These are phyloP conservation scores for Penicillium coffeae DNA, from an alignment of 495 filamentous ascomycete species.

Conservation along the genomic window DNA sequence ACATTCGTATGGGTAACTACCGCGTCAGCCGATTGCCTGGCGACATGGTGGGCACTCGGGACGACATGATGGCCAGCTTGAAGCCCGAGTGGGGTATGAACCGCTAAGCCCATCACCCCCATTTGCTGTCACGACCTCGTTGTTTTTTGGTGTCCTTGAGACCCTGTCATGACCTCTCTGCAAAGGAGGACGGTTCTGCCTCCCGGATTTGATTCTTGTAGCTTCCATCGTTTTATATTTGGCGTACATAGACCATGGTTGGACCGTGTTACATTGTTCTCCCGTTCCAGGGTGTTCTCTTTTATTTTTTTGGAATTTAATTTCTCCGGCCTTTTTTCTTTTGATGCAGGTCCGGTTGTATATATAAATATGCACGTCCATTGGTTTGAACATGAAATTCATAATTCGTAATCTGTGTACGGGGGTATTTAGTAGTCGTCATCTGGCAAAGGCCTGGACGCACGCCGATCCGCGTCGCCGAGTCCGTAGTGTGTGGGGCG, in stretches of 20 bases:
- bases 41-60: slow-evolving; percentile 76
- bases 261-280: background rate
- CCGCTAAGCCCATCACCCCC: slow-evolving; percentile 5
- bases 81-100: slow-evolving; percentile 75
- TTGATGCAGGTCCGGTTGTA: background rate
- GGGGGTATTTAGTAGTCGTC: too few species aligned
- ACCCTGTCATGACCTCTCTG: slow-evolving; percentile 30
- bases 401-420: too few species aligned
- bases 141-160: slow-evolving; percentile 19
- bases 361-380: background rate
- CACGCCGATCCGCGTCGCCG: too few species aligned
- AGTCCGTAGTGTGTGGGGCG: too few species aligned
- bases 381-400: too few species aligned
- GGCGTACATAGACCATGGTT: slow-evolving; percentile 29
- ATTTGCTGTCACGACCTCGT: slow-evolving; percentile 30
- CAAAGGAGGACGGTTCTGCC: slow-evolving; percentile 4
- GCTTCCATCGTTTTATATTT: too few species aligned
- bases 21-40: slow-evolving; percentile 81
- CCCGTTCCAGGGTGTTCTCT: background rate
- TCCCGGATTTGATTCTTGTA: slow-evolving; percentile 1
- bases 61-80: slow-evolving; percentile 64
- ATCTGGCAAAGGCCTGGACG: too few species aligned
- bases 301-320: background rate
- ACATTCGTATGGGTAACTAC: slow-evolving; percentile 84
- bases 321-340: background rate